A percentile compares a stretch with the other conserved stretches of the same genome.
phyloP scores from a whole-genome alignment of 192 early-diverging fungal genomes.

The Entomortierella beljakovae region DNA sequence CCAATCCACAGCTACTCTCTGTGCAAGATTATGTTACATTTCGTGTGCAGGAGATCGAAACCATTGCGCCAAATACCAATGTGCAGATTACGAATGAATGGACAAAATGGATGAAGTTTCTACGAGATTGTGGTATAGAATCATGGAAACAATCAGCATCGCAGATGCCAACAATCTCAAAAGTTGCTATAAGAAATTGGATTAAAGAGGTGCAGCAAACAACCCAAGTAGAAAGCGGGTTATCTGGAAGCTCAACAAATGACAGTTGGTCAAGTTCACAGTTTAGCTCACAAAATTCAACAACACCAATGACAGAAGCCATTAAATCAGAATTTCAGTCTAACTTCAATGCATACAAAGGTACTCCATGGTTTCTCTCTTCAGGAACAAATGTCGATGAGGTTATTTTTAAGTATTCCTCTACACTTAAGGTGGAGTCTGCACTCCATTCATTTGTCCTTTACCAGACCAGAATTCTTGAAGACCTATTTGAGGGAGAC shows the following conservation, averaged over 20 bases:
- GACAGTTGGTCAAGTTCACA: not conserved
- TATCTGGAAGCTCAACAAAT: too few species aligned
- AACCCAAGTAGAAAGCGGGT: too few species aligned
- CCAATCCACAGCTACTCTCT: not conserved
- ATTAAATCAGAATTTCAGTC: not conserved
- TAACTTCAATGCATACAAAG: not conserved
- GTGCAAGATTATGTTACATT: not conserved
- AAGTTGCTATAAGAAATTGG: too few species aligned
- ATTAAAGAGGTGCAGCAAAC: too few species aligned
- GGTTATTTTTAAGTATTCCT: not conserved
- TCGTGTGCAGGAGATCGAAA: not conserved
- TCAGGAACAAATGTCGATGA: constrained; percentile 2
- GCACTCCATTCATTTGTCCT: constrained; percentile 7
- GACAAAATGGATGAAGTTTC: too few species aligned
- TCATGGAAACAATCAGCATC: too few species aligned
- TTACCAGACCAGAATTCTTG: not conserved
- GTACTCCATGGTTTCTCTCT: not conserved
- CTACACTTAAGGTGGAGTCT: not conserved
- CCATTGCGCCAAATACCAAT: not conserved
- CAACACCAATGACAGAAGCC: not conserved
- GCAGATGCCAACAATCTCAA: too few species aligned
- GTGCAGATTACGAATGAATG: too few species aligned
- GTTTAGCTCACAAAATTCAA: not conserved
- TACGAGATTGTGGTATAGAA: too few species aligned
- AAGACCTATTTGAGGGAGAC: not conserved